A percentile compares a stretch with the other conserved stretches of the same genome.
Conservation (phyloP, 1,284 basidiomycete species). For the Stygiomarasmius scandens region DNA sequence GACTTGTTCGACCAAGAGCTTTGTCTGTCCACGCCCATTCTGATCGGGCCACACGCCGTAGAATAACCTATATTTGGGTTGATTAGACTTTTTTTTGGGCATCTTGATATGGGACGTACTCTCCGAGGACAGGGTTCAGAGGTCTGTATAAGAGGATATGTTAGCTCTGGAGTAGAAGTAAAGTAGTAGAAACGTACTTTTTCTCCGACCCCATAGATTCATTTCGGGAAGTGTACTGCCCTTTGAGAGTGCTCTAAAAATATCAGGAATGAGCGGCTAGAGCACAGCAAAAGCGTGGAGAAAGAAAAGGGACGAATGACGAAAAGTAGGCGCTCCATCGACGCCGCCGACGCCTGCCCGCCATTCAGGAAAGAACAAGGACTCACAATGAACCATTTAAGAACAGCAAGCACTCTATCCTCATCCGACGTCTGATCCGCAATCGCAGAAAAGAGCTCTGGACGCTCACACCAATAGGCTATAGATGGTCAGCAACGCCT, state of each 20-base stretch:
- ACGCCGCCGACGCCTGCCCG: background rate
- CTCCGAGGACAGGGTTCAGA: constrained; percentile 94
- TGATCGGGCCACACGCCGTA: constrained; percentile 90
- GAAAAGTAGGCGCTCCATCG: background rate
- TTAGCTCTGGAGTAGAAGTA: constrained; percentile 1
- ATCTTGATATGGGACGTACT: constrained; percentile 48
- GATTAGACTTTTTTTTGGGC: background rate
- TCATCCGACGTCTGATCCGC: constrained; percentile 74
- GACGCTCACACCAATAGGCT: constrained; percentile 94
- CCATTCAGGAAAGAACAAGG: background rate
- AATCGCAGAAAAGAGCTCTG: constrained; percentile 83
- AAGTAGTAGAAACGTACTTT: constrained; percentile 59
- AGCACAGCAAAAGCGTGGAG: constrained; percentile 7
- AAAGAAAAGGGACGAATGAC: background rate
- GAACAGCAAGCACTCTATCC: constrained; percentile 73
- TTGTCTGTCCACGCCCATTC: constrained; percentile 81
- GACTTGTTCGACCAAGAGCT: constrained; percentile 94
- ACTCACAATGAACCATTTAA: constrained; percentile 89
- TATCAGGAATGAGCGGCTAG: background rate
- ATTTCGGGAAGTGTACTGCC: constrained; percentile 92
- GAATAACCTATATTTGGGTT: constrained; percentile 65
- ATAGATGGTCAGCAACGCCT: no score
- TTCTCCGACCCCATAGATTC: constrained; percentile 96
- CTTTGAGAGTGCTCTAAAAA: constrained; percentile 82
- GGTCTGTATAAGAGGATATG: constrained; percentile 54